phyloP scores from a whole-genome alignment of 345 rosid genomes.

The Brassica napus region Da-Ae NC_063434.1:407001-407500 shows the following conservation, averaged over 20 bases:
- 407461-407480: constrained; percentile 13
- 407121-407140: constrained; percentile 98
- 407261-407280: constrained; percentile 37
- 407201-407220: constrained; percentile 50
- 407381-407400: not conserved
- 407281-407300: constrained; percentile 24
- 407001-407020: constrained; percentile 72
- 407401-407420: not conserved
- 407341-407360: constrained; percentile 12
- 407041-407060: constrained; percentile 93
- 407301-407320: too few species aligned
- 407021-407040: constrained; percentile 76
- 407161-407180: constrained; percentile 99
- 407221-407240: constrained; percentile 41
- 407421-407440: not conserved
- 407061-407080: constrained; percentile 93
- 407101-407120: constrained; percentile 97
- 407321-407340: constrained; percentile 39
- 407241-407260: constrained; percentile 38
- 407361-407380: constrained; percentile 2
- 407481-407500: constrained; percentile 14
- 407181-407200: constrained; percentile 70
- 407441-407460: constrained; percentile 12
- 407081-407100: constrained; percentile 95
- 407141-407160: constrained; percentile 94